phyloP scores from a whole-genome alignment of 176 grass and related monocot species.

The Dactylis glomerata region DNA sequence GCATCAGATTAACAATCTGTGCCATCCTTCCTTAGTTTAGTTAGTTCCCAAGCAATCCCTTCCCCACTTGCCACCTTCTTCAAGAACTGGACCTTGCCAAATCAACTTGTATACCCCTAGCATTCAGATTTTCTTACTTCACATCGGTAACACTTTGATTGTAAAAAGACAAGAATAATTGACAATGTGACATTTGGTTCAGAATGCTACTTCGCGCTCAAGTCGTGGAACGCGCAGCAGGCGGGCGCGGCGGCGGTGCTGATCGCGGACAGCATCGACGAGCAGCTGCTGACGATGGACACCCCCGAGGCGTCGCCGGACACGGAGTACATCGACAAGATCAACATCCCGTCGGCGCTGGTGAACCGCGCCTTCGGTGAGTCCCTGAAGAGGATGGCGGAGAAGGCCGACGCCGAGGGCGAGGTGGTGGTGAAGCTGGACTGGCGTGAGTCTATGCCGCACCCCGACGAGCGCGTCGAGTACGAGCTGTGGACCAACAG shows the following conservation, averaged over 20 bases:
- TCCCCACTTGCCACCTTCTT: not conserved
- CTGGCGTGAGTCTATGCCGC: constrained; percentile 94
- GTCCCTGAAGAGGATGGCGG: constrained; percentile 49
- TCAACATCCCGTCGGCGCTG: constrained; percentile 86
- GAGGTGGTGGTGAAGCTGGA: constrained; percentile 84
- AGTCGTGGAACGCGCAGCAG: constrained; percentile 91
- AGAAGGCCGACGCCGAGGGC: not conserved
- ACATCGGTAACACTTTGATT: not conserved
- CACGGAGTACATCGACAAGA: constrained; percentile 60
- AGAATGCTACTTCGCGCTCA: constrained; percentile 93
- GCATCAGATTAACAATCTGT: not conserved
- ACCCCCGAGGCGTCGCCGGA: constrained; percentile 48
- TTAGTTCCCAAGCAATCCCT: constrained; percentile 21
- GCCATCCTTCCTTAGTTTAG: not conserved
- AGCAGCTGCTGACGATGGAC: constrained; percentile 96
- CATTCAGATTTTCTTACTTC: not conserved
- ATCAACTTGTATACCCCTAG: not conserved
- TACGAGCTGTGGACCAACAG: constrained; percentile 99
- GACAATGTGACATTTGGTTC: not conserved
- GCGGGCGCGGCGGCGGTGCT: constrained; percentile 82
- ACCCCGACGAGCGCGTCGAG: constrained; percentile 91
- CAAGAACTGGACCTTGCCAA: not conserved
- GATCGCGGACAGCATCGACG: constrained; percentile 69
- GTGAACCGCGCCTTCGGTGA: constrained; percentile 65
- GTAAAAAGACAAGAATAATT: not conserved